Evolutionary conservation across 352 stramenopile species (phyloP), one percentile per base, ranked within the genome.

Genomic region (Pythium guiyangense): DNA sequence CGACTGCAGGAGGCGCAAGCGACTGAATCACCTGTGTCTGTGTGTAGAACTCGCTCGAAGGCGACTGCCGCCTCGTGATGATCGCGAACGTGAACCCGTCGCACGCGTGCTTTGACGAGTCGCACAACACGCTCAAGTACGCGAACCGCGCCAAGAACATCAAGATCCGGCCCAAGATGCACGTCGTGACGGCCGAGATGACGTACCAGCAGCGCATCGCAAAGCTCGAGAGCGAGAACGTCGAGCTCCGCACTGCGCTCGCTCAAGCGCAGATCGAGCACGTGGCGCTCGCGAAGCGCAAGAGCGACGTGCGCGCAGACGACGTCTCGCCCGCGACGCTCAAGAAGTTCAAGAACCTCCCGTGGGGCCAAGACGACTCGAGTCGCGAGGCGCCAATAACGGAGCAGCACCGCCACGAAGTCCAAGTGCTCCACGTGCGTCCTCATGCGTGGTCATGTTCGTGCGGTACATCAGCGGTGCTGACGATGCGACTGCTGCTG

Each of bases 71-170:
- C 27, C 84, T 92, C 14, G 80, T 97, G 4, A 97, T 96, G 87
- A 96, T 96, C 48, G 85, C 87, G 22, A 96, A 94, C 46, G 79
- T 96, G 37, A 92, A 84, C 49, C 76, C 77, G 35, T 83, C 87
- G 1, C 71, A 86, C 29, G 69, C 73, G 14, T 85, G 70, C 44
- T 96, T 96, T 54, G 88, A 96, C 50, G 88, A 96, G 60, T 94
- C 84, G 2, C 77, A 95, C 55, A 96, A 96, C 64, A 96, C 88
- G 12, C 70, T 96, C 20, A 96, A 96, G 71, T 86, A 84, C 49
- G 88, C 88, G 9, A 95, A 96, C 47, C 74, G 88, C 15, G 88
- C 88, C 27, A 96, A 96, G 65, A 94, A 94, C 57, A 96, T 96
- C 68, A 94, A 95, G 59, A 96, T 90, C 34, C 79, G 85, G 11